A percentile compares a stretch with the other conserved stretches of the same genome.
phyloP scores from a whole-genome alignment of 306 rosid genomes.

The Quercus mongolica region DNA sequence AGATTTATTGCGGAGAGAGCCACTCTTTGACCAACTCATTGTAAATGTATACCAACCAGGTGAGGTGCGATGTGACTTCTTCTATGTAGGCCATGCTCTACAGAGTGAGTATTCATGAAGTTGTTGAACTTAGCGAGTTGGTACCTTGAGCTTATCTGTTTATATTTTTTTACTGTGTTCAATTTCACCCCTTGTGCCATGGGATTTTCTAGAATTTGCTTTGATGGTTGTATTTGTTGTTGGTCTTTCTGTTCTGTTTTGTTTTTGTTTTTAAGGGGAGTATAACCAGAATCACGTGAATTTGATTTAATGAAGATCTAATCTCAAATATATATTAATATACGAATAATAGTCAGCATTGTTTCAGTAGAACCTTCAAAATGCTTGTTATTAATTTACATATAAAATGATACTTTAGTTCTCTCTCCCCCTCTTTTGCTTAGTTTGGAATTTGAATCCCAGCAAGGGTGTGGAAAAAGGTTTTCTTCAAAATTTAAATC shows the following conservation, averaged over 20 bases:
- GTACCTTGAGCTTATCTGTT: not conserved
- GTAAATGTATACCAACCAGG: conserved; percentile 68
- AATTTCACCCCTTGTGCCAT: not conserved
- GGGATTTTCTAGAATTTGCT: not conserved
- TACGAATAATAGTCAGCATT: not conserved
- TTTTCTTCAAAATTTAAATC: not conserved
- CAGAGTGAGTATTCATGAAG: not conserved
- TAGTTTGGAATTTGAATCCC: not conserved
- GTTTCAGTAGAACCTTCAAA: not conserved
- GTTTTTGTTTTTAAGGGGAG: not conserved
- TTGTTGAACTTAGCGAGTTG: not conserved
- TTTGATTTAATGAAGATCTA: not conserved
- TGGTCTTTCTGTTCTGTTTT: not conserved
- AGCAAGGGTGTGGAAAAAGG: not conserved
- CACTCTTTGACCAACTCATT: conserved; percentile 81
- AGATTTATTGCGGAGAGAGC: conserved; percentile 50
- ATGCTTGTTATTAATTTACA: not conserved
- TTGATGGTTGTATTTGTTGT: not conserved
- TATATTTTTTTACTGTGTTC: not conserved
- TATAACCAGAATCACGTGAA: not conserved
- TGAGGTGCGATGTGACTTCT: conserved; percentile 46
- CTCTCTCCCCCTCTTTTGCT: not conserved
- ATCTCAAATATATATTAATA: not conserved
- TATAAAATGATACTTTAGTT: not conserved
- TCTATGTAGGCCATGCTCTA: not conserved